Percentiles rank a stretch among this genome's conserved stretches.
Conservation (phyloP, 1,284 basidiomycete genomes). For the Thelephora terrestris region DNA sequence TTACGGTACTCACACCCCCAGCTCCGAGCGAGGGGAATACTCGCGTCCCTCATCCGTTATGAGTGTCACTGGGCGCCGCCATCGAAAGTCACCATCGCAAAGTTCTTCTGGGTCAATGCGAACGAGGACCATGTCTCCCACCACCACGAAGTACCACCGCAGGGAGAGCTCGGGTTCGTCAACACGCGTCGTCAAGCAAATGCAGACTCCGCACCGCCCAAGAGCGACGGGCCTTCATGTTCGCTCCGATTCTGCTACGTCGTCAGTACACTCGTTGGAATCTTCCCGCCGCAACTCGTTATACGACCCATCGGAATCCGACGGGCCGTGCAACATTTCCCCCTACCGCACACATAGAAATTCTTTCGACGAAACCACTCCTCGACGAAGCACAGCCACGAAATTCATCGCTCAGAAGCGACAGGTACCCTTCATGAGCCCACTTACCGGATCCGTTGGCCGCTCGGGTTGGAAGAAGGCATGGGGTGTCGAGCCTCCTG, state of each 20-base stretch:
- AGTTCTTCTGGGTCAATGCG: slow-evolving; percentile 61
- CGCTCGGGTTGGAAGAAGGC: slow-evolving; percentile 81
- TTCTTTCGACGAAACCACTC: slow-evolving; percentile 39
- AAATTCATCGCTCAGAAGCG: slow-evolving; percentile 72
- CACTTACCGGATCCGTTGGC: slow-evolving; percentile 36
- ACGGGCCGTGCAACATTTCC: slow-evolving; percentile 41
- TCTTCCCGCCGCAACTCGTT: slow-evolving; percentile 67
- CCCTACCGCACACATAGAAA: slow-evolving; percentile 36
- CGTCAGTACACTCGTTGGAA: slow-evolving; percentile 58
- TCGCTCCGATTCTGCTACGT: slow-evolving; percentile 63
- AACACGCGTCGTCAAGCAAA: slow-evolving; percentile 64
- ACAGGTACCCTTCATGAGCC: slow-evolving; percentile 53
- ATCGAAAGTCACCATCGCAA: slow-evolving; percentile 64
- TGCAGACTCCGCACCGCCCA: slow-evolving; percentile 29
- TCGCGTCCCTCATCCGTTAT: slow-evolving; percentile 68
- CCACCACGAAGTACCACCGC: slow-evolving; percentile 55
- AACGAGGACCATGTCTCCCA: slow-evolving; percentile 49
- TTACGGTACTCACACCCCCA: slow-evolving; percentile 66
- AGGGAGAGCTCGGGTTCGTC: slow-evolving; percentile 66
- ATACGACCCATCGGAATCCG: slow-evolving; percentile 64
- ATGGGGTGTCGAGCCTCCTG: slow-evolving; percentile 76
- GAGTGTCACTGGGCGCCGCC: slow-evolving; percentile 49
- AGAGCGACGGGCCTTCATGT: slow-evolving; percentile 35
- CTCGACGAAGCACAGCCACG: slow-evolving; percentile 33
- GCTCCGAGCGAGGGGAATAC: slow-evolving; percentile 65